Evolutionary conservation across 2,329 filamentous ascomycete species (phyloP), one percentile per base, ranked within the genome.

Genomic region (Ophiocordyceps polyrhachis-furcata): DNA sequence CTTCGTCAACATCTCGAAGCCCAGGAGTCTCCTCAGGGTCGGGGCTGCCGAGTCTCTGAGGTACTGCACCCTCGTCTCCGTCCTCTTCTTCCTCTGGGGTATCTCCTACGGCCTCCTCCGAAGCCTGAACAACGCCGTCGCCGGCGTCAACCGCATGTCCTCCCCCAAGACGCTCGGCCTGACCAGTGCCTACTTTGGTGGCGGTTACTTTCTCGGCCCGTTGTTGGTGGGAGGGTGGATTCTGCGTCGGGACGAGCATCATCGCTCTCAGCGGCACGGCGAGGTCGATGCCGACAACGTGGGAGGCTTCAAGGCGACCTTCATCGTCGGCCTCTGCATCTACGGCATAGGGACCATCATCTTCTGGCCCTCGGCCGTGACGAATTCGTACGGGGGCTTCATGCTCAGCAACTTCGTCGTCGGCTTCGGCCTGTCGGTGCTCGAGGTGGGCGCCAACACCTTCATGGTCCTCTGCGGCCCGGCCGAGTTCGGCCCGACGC

Each of bases 31-130:
- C 67, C 72, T 85, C 8, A 67, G 75, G 20, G 74, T 76, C 46
- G 76, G 73, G 1, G 69, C 68, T 1, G 57, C 62, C 12, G 81
- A 87, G 49, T 83, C 80, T 0, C 64, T 83, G 51, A 81, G 78
- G 50, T 84, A 85, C 50, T 79, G 83, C 54, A 70, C 73, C 15
- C 68, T 85, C 49, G 85, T 93, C 20, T 84, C 83, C 1, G 72
- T 88, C 7, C 66, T 94, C 0, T 93, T 94, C 62, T 78, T 93
- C 50, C 66, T 94, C 3, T 93, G 86, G 87, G 88, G 88, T 0
- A 81, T 94, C 47, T 87, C 86, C 0, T 94, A 94, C 53, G 88
- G 88, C 0, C 70, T 94, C 2, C 67, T 94, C 6, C 86, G 91
- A 54, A 81, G 80, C 0, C 71, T 95, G 25, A 93, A 93, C 57